phyloP scores from a whole-genome alignment of 352 stramenopile genomes.

The Thraustochytrium striatum region DNA sequence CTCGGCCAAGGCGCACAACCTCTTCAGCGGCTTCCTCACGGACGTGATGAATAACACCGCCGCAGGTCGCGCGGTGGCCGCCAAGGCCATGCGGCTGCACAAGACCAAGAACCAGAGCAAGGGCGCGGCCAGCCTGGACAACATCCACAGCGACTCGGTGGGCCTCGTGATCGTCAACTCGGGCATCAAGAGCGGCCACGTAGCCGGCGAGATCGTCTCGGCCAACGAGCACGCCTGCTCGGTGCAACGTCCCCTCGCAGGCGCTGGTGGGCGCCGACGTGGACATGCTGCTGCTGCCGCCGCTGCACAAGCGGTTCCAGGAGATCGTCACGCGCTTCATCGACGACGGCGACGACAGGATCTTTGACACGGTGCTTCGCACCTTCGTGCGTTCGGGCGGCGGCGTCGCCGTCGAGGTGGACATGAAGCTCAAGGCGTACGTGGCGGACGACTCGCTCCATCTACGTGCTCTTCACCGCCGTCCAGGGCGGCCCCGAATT shows the following conservation, averaged over 20 bases:
- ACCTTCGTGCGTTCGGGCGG: slow-evolving; percentile 7
- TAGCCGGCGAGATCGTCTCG: slow-evolving; percentile 30
- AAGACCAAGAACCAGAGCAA: not conserved
- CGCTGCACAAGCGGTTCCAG: slow-evolving; percentile 7
- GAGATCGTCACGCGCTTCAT: slow-evolving; percentile 31
- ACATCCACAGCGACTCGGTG: not conserved
- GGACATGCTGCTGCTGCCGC: not conserved
- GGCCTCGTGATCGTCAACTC: not conserved
- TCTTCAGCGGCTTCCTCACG: not conserved
- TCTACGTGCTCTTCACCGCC: slow-evolving; percentile 23
- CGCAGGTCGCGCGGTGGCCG: not conserved
- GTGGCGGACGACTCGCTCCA: not conserved
- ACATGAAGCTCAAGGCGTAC: slow-evolving; percentile 34
- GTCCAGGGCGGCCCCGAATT: too few relatives aligned
- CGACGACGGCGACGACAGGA: slow-evolving; percentile 14
- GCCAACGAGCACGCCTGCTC: slow-evolving; percentile 14
- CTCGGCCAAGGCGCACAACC: slow-evolving; percentile 7
- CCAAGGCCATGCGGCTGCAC: not conserved
- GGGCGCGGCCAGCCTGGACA: not conserved
- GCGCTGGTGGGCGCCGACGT: slow-evolving; percentile 23
- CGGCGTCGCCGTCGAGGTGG: slow-evolving; percentile 4
- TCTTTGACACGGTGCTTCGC: not conserved
- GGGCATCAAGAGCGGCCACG: not conserved
- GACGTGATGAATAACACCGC: slow-evolving; percentile 18
- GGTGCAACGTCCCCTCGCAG: slow-evolving; percentile 22